These are phyloP conservation scores for Leccinum disarticulatum DNA, from an alignment of 768 basidiomycete species.

Conservation along the genomic window DNA sequence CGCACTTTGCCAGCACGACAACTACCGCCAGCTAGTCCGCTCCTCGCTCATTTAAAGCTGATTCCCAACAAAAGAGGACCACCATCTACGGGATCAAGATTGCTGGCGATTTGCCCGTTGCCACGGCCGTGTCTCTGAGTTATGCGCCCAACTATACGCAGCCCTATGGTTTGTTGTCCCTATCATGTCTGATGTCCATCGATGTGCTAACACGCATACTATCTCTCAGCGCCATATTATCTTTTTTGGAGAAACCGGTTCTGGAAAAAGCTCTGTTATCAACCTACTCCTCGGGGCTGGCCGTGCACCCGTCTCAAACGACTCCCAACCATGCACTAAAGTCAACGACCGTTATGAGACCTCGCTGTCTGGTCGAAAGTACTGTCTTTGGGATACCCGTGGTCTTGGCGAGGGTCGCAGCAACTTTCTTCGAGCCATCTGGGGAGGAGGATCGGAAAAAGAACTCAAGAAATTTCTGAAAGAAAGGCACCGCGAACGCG, in stretches of 20 bases:
- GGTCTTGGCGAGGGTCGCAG: conserved; percentile 35
- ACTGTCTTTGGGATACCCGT: conserved; percentile 37
- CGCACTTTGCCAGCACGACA: background rate
- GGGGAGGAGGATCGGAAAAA: conserved; percentile 11
- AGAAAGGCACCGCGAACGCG: conserved; percentile 20
- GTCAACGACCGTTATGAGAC: background rate
- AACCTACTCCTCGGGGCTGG: conserved; percentile 20
- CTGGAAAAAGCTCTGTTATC: conserved; percentile 30
- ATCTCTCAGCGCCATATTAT: conserved; percentile 15
- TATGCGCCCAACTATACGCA: background rate
- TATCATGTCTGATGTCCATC: background rate
- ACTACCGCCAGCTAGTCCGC: background rate
- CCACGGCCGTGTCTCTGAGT: background rate
- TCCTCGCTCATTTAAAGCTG: background rate
- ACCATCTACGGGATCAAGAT: background rate
- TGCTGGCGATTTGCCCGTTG: background rate
- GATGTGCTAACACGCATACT: background rate
- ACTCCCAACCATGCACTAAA: conserved; percentile 18
- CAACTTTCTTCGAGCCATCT: conserved; percentile 9
- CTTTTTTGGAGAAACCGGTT: conserved; percentile 26
- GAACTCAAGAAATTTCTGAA: conserved; percentile 22
- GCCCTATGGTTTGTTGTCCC: too few species aligned
- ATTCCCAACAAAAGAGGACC: background rate
- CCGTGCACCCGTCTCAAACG: conserved; percentile 10
- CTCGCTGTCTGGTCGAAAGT: conserved; percentile 3